Base-by-base conservation (phyloP, 2,329 filamentous ascomycete species). In the Thermoascus crustaceus region DNA sequence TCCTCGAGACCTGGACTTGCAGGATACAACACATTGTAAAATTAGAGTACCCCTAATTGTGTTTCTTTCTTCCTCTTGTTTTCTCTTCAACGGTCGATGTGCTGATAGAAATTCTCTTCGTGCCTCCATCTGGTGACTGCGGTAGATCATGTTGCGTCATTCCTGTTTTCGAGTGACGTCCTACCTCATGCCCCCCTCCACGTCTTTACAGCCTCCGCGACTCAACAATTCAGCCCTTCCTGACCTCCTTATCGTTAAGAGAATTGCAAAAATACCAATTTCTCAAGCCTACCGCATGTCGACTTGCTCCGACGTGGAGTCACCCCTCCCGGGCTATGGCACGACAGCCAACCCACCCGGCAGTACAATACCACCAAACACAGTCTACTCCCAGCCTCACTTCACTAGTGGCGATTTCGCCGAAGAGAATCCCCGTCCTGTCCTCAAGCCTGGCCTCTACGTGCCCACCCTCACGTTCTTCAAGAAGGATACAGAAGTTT, bases 391-490 rank as follows among this genome's bases (percentile, higher is more conserved):
- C n/a, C 26, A 29, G 18, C 13, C 26, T 16, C 26, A 29, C 5
- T 5, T 14, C 8, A 9, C 16, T 17, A 17, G 5, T 4, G 18
- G 7, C n/a, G 16, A 29, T 16, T 17, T 17, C 4, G 4, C 13
- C 13, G 14, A 29, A 29, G 14, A 18, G 4, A 9, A 11, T 29
- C 26, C 26, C 5, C 13, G 18, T 2, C 26, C n/a, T 7, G 6
- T 17, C 26, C 30, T 40, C 27, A 37, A 24, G 11, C 48, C 53
- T 14, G 75, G 74, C 32, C 72, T 82, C 43, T 82, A 82, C 48
- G 77, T 80, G 20, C 79, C 80, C 14, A 81, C 78, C 14, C 67
- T 80, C 49, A 76, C 76, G 54, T 82, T 83, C 64, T 83, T 83
- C 51, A 68, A 80, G 38, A 58, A 68, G 2, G 67, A 63, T 14